Evolutionary conservation across 768 basidiomycete species (phyloP).

Genomic region (Boletus coccyginus): DNA sequence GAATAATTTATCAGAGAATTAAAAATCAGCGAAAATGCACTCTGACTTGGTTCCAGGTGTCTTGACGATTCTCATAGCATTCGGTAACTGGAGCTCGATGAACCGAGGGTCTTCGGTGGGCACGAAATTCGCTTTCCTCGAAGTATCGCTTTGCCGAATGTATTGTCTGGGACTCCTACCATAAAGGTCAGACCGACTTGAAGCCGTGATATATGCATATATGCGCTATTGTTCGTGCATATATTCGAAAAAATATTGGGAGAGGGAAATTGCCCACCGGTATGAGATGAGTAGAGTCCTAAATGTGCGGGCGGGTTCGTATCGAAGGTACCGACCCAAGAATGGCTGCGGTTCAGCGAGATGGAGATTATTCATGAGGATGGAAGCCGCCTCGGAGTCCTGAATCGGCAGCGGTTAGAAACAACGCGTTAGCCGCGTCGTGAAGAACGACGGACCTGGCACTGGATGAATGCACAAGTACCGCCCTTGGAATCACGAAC

Average conservation of each 20-base stretch:
- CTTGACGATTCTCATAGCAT: constrained; percentile 60
- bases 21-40: background rate
- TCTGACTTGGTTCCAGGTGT: constrained; percentile 50
- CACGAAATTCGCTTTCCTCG: constrained; percentile 13
- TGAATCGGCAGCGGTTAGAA: constrained; percentile 24
- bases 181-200: constrained; percentile 6
- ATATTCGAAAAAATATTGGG: constrained; percentile 1
- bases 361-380: constrained; percentile 59
- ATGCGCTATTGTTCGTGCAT: constrained; percentile 19
- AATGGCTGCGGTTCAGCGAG: constrained; percentile 57
- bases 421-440: background rate
- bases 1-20: background rate
- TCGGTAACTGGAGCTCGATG: constrained; percentile 49
- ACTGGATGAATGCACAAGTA: constrained; percentile 84
- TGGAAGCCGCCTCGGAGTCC: constrained; percentile 56
- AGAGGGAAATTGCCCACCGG: constrained; percentile 40
- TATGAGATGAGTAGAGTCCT: constrained; percentile 75
- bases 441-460: constrained; percentile 51
- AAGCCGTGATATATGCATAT: constrained; percentile 12
- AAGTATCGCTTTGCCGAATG: constrained; percentile 13
- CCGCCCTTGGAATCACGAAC: constrained; percentile 75
- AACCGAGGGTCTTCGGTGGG: constrained; percentile 24
- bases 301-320: constrained; percentile 74
- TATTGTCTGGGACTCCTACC: constrained; percentile 23
- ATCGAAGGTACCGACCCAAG: constrained; percentile 70